Percentiles rank a stretch among this genome's conserved stretches.
Conservation (phyloP, 805 yeast genomes). For the Ogataea corticis region DNA sequence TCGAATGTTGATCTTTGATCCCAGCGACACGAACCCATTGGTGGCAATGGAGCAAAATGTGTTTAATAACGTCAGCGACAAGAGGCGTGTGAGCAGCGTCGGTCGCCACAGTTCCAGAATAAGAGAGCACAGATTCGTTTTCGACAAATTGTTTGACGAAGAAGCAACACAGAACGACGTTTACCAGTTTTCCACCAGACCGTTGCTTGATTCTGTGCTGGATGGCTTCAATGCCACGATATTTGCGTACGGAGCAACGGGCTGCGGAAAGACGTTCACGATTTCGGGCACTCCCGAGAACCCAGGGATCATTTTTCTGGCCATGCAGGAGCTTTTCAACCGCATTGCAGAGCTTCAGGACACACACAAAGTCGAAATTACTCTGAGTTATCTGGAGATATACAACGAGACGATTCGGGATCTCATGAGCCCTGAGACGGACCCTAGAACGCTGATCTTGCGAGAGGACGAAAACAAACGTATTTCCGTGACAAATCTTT, state of each 20-base stretch:
- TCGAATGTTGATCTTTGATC: constrained; percentile 83
- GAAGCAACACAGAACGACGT: constrained; percentile 65
- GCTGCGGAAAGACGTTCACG: constrained; percentile 96
- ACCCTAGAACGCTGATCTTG: constrained; percentile 45
- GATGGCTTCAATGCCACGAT: constrained; percentile 91
- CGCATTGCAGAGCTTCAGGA: constrained; percentile 58
- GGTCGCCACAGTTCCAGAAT: constrained; percentile 44
- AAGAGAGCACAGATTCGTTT: constrained; percentile 76
- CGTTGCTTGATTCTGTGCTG: constrained; percentile 69
- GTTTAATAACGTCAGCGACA: constrained; percentile 9
- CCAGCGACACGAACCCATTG: constrained; percentile 68
- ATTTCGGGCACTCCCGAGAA: constrained; percentile 70
- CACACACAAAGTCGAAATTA: constrained; percentile 56
- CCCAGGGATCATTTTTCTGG: constrained; percentile 79
- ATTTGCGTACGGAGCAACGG: constrained; percentile 97
- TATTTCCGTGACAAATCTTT: constrained; percentile 71
- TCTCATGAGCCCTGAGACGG: constrained; percentile 55
- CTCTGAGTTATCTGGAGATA: constrained; percentile 78
- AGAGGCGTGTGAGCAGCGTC: constrained; percentile 18
- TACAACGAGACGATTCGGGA: constrained; percentile 90
- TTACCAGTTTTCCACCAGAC: constrained; percentile 63
- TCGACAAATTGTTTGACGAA: constrained; percentile 77
- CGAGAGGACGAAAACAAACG: constrained; percentile 70
- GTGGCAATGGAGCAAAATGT: constrained; percentile 44
- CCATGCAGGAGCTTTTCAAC: constrained; percentile 73